Evolutionary conservation across 2,329 filamentous ascomycete genomes (phyloP).

Genomic region (Paracoccidioides brasiliensis): DNA sequence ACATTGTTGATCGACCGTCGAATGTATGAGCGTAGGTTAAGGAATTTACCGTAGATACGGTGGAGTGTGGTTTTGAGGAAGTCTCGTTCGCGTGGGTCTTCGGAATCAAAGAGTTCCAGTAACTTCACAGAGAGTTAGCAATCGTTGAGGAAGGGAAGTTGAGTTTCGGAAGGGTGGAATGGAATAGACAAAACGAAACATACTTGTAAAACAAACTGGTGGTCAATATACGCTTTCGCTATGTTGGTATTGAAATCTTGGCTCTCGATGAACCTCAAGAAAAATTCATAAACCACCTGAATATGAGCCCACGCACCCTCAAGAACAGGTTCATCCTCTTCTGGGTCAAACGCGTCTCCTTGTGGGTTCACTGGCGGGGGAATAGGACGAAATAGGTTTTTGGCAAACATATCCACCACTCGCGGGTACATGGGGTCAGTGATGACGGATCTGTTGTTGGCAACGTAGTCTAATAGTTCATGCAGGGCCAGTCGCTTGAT

Average conservation of each 20-base stretch:
- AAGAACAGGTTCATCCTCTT: conserved; percentile 94
- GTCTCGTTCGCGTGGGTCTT: conserved; percentile 90
- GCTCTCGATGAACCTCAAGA: conserved; percentile 95
- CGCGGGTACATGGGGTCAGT: conserved; percentile 98
- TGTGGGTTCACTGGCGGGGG: conserved; percentile 95
- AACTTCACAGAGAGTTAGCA: conserved; percentile 38
- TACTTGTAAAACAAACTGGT: conserved; percentile 82
- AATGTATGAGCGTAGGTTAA: conserved; percentile 95
- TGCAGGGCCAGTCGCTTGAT: conserved; percentile 95
- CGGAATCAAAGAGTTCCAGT: conserved; percentile 95
- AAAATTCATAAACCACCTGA: conserved; percentile 98
- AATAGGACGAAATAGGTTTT: conserved; percentile 95
- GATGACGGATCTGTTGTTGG: conserved; percentile 96
- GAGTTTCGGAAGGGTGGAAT: neutral
- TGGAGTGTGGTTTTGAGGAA: conserved; percentile 97
- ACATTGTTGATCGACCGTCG: conserved; percentile 98
- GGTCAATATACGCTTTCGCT: conserved; percentile 96
- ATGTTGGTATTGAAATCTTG: conserved; percentile 99
- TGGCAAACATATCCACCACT: conserved; percentile 98
- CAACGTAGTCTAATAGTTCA: conserved; percentile 93
- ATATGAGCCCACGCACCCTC: conserved; percentile 99
- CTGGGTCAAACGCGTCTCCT: conserved; percentile 94
- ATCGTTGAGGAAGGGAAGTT: neutral
- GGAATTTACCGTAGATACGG: conserved; percentile 96
- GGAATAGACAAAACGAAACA: conserved; percentile 13